Percentiles rank a stretch among this genome's conserved stretches.
Evolutionary conservation across 1,284 basidiomycete species (phyloP).

Genomic region (Leucoagaricus sp.): DNA sequence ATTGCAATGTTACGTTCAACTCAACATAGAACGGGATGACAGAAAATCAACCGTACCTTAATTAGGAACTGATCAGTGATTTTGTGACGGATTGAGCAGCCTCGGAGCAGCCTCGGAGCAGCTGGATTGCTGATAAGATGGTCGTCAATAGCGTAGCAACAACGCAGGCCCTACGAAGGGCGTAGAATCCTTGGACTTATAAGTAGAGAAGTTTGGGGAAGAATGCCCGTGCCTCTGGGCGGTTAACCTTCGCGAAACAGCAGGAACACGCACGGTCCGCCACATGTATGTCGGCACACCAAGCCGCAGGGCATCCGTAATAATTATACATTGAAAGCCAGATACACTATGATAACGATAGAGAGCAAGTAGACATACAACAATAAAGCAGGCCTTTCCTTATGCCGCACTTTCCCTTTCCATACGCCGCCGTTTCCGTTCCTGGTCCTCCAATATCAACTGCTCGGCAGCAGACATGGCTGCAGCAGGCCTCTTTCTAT

Average conservation of each 20-base stretch:
- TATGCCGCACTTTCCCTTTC: slow-evolving; percentile 50
- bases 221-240: not conserved
- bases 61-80: not conserved
- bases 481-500: slow-evolving; percentile 53
- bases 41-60: not conserved
- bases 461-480: slow-evolving; percentile 82
- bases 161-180: not conserved
- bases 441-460: slow-evolving; percentile 85
- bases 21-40: not conserved
- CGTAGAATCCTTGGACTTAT: not conserved
- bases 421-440: slow-evolving; percentile 75
- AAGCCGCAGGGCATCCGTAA: not conserved
- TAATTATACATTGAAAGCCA: not conserved
- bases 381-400: not conserved
- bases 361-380: not conserved
- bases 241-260: not conserved
- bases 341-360: not conserved
- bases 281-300: not conserved
- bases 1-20: not conserved
- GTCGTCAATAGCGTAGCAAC: too few species aligned
- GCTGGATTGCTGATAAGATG: too few species aligned
- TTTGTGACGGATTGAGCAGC: not conserved
- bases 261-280: not conserved
- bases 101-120: too few species aligned
- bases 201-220: not conserved